Evolutionary conservation across 2,329 filamentous ascomycete species (phyloP).

Genomic region (Trichoderma sp.): DNA sequence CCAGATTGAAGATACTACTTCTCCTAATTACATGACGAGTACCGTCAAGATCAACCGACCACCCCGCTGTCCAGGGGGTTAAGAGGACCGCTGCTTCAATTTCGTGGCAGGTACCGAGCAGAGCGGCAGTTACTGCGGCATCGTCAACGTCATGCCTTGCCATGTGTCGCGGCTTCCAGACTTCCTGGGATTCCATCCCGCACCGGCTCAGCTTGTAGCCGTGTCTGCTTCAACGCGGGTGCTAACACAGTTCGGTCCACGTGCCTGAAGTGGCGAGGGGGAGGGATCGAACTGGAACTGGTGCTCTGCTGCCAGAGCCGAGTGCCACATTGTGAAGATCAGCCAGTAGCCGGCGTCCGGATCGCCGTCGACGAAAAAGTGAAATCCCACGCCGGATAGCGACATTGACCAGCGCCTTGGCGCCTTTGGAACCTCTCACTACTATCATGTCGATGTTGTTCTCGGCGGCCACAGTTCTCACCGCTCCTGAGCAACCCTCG

Average conservation of each 20-base stretch:
- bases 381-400: constrained; percentile 16
- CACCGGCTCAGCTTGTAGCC: constrained; percentile 1
- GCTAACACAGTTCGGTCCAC: constrained; percentile 6
- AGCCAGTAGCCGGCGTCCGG: constrained; percentile 23
- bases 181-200: neutral
- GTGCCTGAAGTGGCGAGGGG: neutral
- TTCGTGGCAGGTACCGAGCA: neutral
- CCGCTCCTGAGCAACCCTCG: constrained; percentile 9
- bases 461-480: constrained; percentile 1
- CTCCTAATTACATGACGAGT: neutral
- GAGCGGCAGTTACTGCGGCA: neutral
- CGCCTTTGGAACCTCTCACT: neutral
- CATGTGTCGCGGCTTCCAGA: neutral
- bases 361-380: constrained; percentile 1
- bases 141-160: neutral
- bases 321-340: constrained; percentile 9
- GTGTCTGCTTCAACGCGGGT: constrained; percentile 1
- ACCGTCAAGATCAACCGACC: neutral
- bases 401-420: neutral
- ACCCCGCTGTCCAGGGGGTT: neutral
- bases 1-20: neutral
- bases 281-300: neutral
- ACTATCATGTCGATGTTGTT: neutral
- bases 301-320: neutral
- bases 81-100: neutral